A percentile compares a stretch with the other conserved stretches of the same genome.
These are phyloP conservation scores for Globisporangium nagaii DNA, from an alignment of 352 stramenopile genomes.

Conservation along the genomic window DNA sequence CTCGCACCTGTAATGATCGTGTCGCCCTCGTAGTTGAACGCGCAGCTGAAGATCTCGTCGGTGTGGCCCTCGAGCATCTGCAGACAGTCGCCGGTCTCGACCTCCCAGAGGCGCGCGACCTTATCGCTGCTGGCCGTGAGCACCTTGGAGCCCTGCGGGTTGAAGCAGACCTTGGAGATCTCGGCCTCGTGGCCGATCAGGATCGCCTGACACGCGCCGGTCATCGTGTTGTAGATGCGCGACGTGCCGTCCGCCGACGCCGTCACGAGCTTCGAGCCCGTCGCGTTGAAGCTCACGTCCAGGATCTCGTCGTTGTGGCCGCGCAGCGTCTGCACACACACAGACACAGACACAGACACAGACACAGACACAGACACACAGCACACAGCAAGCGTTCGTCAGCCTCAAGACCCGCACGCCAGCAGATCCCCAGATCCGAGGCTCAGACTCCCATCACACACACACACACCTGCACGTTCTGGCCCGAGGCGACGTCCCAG, in stretches of 20 bases:
- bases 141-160: conserved; percentile 92
- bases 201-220: conserved; percentile 91
- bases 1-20: conserved; percentile 94
- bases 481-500: conserved; percentile 87
- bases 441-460: background rate
- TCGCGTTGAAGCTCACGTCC: conserved; percentile 94
- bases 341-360: background rate
- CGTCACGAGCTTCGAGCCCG: conserved; percentile 92
- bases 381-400: background rate
- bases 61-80: conserved; percentile 95
- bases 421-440: background rate
- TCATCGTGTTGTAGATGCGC: conserved; percentile 95
- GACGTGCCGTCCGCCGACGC: conserved; percentile 91
- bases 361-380: background rate
- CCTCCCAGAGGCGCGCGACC: conserved; percentile 91
- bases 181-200: conserved; percentile 94
- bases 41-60: conserved; percentile 96
- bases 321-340: conserved; percentile 69
- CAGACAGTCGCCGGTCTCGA: conserved; percentile 92
- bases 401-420: background rate
- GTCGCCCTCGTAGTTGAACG: conserved; percentile 96
- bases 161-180: conserved; percentile 95
- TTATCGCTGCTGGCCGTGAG: conserved; percentile 94
- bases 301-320: conserved; percentile 96
- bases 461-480: conserved; percentile 77